Evolutionary conservation across 495 filamentous ascomycete genomes (phyloP).

Genomic region (Articulospora tetracladia): DNA sequence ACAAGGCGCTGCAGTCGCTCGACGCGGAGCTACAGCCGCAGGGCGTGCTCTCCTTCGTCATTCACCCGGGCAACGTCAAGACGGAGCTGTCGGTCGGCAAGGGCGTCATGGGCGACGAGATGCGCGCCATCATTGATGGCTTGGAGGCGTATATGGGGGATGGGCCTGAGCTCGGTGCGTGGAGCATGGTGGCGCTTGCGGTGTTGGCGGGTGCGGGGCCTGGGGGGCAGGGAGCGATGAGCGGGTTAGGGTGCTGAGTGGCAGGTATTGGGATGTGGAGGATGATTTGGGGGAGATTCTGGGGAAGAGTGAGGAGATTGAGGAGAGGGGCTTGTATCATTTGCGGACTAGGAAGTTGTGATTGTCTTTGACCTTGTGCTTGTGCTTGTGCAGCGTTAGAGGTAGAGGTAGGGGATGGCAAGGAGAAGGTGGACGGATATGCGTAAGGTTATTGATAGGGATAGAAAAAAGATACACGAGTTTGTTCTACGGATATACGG

Average conservation of each 20-base stretch:
- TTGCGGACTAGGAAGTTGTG: slow-evolving; percentile 2
- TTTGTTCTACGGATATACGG: too few relatives aligned
- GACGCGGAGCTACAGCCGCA: background rate
- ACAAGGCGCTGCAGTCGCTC: background rate
- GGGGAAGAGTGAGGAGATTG: slow-evolving; percentile 1
- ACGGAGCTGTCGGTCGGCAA: background rate
- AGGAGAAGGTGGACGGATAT: too few relatives aligned
- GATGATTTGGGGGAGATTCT: slow-evolving; percentile 5
- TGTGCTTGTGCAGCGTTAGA: too few relatives aligned
- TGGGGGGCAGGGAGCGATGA: background rate
- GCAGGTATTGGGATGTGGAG: background rate
- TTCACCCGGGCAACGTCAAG: background rate
- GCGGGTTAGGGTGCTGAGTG: background rate
- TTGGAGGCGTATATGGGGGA: background rate
- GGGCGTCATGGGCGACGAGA: background rate
- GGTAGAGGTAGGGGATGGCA: too few relatives aligned
- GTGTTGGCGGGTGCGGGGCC: background rate
- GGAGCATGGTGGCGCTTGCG: slow-evolving; percentile 3
- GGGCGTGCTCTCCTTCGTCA: background rate
- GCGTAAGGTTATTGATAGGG: too few relatives aligned
- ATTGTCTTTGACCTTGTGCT: background rate
- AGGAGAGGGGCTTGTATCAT: slow-evolving; percentile 6
- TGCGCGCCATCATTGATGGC: background rate
- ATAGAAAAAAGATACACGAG: too few relatives aligned
- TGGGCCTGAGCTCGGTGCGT: background rate